Evolutionary conservation across 2,329 filamentous ascomycete genomes (phyloP).

Genomic region (Scorias spongiosa): DNA sequence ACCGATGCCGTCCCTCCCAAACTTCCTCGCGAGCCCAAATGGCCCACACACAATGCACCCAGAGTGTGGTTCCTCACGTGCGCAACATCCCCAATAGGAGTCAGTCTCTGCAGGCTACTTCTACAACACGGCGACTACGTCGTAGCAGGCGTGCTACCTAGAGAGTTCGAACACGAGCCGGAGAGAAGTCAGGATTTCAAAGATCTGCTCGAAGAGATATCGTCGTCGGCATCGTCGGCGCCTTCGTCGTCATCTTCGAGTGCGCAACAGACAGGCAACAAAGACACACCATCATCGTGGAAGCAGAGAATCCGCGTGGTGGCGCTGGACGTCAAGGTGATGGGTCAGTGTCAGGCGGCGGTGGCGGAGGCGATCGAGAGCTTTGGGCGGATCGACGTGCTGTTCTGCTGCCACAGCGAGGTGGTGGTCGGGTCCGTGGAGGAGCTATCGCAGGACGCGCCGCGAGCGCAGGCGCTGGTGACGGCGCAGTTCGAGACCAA

Average conservation of each 20-base stretch:
- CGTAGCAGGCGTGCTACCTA: slow-evolving; percentile 64
- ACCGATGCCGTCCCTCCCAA: slow-evolving; percentile 10
- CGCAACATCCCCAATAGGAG: slow-evolving; percentile 68
- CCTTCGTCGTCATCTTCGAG: not conserved
- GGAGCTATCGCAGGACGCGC: slow-evolving; percentile 56
- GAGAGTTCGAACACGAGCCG: slow-evolving; percentile 58
- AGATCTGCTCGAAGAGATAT: slow-evolving; percentile 51
- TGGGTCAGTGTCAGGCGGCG: slow-evolving; percentile 65
- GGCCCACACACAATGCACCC: slow-evolving; percentile 49
- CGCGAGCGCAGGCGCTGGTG: slow-evolving; percentile 60
- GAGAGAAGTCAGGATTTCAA: slow-evolving; percentile 62
- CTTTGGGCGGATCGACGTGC: slow-evolving; percentile 77
- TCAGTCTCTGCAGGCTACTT: slow-evolving; percentile 65
- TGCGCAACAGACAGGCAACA: slow-evolving; percentile 24
- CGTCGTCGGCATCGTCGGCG: slow-evolving; percentile 17
- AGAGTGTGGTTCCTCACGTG: slow-evolving; percentile 89
- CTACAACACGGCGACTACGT: slow-evolving; percentile 87
- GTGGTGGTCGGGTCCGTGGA: slow-evolving; percentile 83
- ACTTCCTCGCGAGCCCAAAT: slow-evolving; percentile 29
- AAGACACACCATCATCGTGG: slow-evolving; percentile 48
- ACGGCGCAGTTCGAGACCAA: slow-evolving; percentile 87
- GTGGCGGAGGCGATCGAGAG: slow-evolving; percentile 71
- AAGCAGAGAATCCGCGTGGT: slow-evolving; percentile 56
- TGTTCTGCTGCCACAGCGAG: slow-evolving; percentile 81
- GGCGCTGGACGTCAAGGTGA: slow-evolving; percentile 42